Percentiles rank a stretch among this genome's conserved stretches.
phyloP scores from a whole-genome alignment of 768 basidiomycete species.

The Crucibulum laeve region DNA sequence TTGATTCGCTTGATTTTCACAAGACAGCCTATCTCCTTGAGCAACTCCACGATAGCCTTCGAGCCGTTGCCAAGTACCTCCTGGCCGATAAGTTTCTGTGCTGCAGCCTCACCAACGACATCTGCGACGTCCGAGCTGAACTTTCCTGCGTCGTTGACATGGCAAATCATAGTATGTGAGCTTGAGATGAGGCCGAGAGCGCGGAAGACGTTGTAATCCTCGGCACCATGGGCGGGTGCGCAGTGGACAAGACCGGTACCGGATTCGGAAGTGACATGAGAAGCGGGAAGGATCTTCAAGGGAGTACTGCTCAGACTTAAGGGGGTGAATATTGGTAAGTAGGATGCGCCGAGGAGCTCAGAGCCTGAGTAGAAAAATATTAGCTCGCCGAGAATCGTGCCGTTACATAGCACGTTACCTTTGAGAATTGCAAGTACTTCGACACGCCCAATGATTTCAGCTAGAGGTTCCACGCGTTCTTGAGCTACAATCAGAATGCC shows the following conservation, averaged over 20 bases:
- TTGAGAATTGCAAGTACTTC: conserved; percentile 30
- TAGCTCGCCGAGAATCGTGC: background rate
- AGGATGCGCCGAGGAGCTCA: conserved; percentile 56
- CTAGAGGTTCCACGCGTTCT: conserved; percentile 40
- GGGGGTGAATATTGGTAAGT: conserved; percentile 56
- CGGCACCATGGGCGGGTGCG: conserved; percentile 90
- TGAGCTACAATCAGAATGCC: conserved; percentile 43
- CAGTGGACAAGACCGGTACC: conserved; percentile 96
- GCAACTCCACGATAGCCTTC: conserved; percentile 56
- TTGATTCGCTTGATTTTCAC: conserved; percentile 66
- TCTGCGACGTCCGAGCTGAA: conserved; percentile 59
- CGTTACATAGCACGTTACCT: conserved; percentile 21
- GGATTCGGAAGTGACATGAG: conserved; percentile 80
- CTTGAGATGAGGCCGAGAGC: conserved; percentile 43
- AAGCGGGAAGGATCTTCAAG: conserved; percentile 56
- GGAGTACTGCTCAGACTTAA: conserved; percentile 20
- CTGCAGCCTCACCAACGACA: conserved; percentile 49
- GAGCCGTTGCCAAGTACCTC: conserved; percentile 73
- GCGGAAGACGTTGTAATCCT: conserved; percentile 85
- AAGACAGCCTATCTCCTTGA: conserved; percentile 53
- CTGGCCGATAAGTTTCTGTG: conserved; percentile 52
- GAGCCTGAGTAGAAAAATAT: conserved; percentile 24
- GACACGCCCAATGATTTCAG: conserved; percentile 28
- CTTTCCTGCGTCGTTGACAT: conserved; percentile 74
- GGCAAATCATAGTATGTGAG: conserved; percentile 58